These are phyloP conservation scores for Babesia gibsoni DNA, from an alignment of 169 alveolate species.

Conservation along the genomic window DNA sequence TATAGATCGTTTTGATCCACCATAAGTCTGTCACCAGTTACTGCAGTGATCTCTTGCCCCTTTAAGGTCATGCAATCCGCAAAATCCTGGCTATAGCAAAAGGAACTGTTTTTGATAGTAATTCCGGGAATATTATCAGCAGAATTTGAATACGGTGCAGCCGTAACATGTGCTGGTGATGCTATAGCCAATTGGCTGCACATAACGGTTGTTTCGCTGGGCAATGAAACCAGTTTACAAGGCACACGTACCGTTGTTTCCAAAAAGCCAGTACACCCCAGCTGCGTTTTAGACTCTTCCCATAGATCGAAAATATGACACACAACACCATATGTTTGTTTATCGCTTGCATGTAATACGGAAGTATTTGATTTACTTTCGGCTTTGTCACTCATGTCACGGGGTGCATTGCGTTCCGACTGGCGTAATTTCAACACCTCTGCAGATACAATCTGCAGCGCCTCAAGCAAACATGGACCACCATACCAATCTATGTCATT, in stretches of 20 bases:
- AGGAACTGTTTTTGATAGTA: not conserved
- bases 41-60: conserved; percentile 37
- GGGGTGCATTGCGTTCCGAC: not conserved
- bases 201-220: conserved; percentile 36
- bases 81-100: conserved; percentile 20
- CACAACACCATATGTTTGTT: not conserved
- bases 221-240: conserved; percentile 32
- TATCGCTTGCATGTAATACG: not conserved
- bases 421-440: not conserved
- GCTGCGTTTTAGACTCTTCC: conserved; percentile 41
- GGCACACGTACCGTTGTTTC: conserved; percentile 41
- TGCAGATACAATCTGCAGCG: conserved; percentile 14
- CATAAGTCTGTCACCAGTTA: conserved; percentile 25
- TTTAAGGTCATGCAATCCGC: conserved; percentile 37
- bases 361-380: not conserved
- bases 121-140: not conserved
- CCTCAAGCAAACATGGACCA: conserved; percentile 37
- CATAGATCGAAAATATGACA: conserved; percentile 60
- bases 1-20: conserved; percentile 33
- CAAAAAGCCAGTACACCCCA: conserved; percentile 39
- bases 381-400: not conserved
- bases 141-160: not conserved
- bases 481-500: conserved; percentile 28
- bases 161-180: not conserved
- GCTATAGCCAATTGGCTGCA: conserved; percentile 7